phyloP scores from a whole-genome alignment of 495 filamentous ascomycete species.

The Podospora fimiseda region DNA sequence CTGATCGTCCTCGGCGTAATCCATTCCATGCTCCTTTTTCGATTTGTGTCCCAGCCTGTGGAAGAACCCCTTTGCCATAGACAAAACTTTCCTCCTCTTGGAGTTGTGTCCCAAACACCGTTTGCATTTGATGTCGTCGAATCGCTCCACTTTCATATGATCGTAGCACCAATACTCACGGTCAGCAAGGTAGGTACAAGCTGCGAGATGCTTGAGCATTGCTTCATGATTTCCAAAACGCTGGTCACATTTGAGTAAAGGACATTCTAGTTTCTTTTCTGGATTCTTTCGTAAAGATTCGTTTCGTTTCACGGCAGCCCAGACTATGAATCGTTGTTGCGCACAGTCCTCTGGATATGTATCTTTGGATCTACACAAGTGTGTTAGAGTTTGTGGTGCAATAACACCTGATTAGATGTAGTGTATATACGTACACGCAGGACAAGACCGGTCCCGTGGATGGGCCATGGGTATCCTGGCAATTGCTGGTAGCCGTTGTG shows the following conservation, averaged over 20 bases:
- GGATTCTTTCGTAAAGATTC: slow-evolving; percentile 34
- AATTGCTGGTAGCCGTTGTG: slow-evolving; percentile 1
- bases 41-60: slow-evolving; percentile 41
- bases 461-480: neutral
- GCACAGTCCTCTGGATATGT: slow-evolving; percentile 40
- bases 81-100: slow-evolving; percentile 41
- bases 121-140: slow-evolving; percentile 42
- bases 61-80: slow-evolving; percentile 44
- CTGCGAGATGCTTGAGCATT: slow-evolving; percentile 41
- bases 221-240: slow-evolving; percentile 38
- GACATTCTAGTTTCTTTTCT: slow-evolving; percentile 38
- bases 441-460: slow-evolving; percentile 12
- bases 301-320: slow-evolving; percentile 46
- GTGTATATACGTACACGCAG: slow-evolving; percentile 26
- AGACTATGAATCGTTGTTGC: slow-evolving; percentile 42
- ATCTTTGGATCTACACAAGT: slow-evolving; percentile 32
- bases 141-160: slow-evolving; percentile 41
- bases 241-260: slow-evolving; percentile 36
- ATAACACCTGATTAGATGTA: neutral
- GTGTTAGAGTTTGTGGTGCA: slow-evolving; percentile 19
- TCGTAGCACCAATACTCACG: slow-evolving; percentile 45
- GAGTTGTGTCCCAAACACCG: slow-evolving; percentile 39
- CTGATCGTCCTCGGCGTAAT: slow-evolving; percentile 17
- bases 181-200: slow-evolving; percentile 34
- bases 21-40: slow-evolving; percentile 17